These are phyloP conservation scores for Verticillium klebahnii DNA, from an alignment of 2,329 filamentous ascomycete genomes.

Conservation along the genomic window DNA sequence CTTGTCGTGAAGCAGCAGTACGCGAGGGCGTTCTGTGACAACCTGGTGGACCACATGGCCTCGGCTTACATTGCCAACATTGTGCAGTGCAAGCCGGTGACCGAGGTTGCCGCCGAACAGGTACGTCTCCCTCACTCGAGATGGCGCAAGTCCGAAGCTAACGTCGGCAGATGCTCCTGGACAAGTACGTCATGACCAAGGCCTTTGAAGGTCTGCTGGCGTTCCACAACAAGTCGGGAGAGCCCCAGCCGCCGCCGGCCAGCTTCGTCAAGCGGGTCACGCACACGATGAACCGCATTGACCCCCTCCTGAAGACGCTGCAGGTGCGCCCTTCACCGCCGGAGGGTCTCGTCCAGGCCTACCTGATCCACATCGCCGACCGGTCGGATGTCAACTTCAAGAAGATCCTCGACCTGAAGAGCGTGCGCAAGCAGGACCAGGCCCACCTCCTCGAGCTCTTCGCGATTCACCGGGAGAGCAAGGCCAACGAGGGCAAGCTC, in stretches of 20 bases:
- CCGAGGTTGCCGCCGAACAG: slow-evolving; percentile 91
- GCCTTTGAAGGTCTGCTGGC: slow-evolving; percentile 68
- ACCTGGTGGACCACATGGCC: slow-evolving; percentile 84
- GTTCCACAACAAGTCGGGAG: slow-evolving; percentile 46
- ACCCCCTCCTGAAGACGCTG: slow-evolving; percentile 90
- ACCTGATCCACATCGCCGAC: slow-evolving; percentile 94
- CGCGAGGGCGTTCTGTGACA: slow-evolving; percentile 89
- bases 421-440: slow-evolving; percentile 81
- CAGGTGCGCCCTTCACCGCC: slow-evolving; percentile 89
- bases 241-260: slow-evolving; percentile 36
- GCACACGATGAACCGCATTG: slow-evolving; percentile 77
- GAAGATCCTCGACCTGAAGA: slow-evolving; percentile 94
- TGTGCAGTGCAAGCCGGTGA: slow-evolving; percentile 84
- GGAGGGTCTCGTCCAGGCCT: slow-evolving; percentile 92
- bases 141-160: slow-evolving; percentile 11
- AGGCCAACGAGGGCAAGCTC: slow-evolving; percentile 61
- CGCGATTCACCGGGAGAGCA: slow-evolving; percentile 70
- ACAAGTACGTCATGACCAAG: slow-evolving; percentile 87
- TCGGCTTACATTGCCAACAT: slow-evolving; percentile 77
- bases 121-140: slow-evolving; percentile 32
- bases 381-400: slow-evolving; percentile 91
- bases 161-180: slow-evolving; percentile 74
- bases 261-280: slow-evolving; percentile 84
- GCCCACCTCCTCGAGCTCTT: slow-evolving; percentile 82
- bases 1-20: slow-evolving; percentile 88